Evolutionary conservation across 768 basidiomycete species (phyloP).

Genomic region (Podaxis sp.): DNA sequence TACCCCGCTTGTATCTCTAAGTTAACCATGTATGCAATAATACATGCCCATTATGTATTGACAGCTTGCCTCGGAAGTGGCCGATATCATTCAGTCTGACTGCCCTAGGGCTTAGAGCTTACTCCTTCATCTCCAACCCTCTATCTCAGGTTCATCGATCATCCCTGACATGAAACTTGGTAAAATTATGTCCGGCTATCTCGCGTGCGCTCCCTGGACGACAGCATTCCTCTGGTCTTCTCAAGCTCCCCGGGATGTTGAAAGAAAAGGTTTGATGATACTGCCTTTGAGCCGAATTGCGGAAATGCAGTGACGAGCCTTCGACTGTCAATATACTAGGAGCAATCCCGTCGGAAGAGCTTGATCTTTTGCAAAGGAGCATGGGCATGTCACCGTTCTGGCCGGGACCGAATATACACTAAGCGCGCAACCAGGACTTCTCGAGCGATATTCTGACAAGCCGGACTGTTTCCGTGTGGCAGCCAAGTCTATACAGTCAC

Average conservation of each 20-base stretch:
- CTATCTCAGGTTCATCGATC: background rate
- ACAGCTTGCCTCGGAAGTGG: slow-evolving; percentile 3
- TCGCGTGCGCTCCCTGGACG: background rate
- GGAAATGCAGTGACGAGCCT: background rate
- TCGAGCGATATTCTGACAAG: slow-evolving; percentile 39
- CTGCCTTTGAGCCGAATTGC: background rate
- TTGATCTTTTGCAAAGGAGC: slow-evolving; percentile 4
- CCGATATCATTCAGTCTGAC: background rate
- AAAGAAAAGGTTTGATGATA: slow-evolving; percentile 1
- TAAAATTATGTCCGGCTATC: background rate
- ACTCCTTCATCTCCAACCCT: background rate
- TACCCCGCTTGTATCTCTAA: slow-evolving; percentile 2
- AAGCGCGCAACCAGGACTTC: slow-evolving; percentile 27
- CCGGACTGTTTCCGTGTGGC: slow-evolving; percentile 64
- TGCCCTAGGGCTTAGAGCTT: background rate
- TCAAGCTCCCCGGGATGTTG: background rate
- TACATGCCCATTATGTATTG: background rate
- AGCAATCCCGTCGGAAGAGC: slow-evolving; percentile 2
- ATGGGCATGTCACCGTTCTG: slow-evolving; percentile 1
- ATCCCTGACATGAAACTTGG: background rate
- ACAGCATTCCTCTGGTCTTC: slow-evolving; percentile 7
- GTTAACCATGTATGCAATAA: background rate
- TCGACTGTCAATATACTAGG: background rate
- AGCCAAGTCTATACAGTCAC: slow-evolving; percentile 42
- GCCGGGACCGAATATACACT: background rate